Conservation (phyloP, 768 basidiomycete species). For the Naematelia encephala region DNA sequence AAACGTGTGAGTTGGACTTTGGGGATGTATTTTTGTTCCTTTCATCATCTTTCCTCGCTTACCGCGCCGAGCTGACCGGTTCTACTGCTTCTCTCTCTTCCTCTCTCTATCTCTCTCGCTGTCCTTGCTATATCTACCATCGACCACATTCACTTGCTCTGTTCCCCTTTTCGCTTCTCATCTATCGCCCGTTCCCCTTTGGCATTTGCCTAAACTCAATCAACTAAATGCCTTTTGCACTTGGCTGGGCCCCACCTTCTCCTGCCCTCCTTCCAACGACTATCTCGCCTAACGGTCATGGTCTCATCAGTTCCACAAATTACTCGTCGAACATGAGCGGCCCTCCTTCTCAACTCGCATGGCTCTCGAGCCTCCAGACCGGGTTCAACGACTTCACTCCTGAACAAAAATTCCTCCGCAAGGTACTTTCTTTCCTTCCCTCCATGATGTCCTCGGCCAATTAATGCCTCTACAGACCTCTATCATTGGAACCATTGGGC, state of each 20-base stretch:
- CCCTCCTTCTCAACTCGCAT: slow-evolving; percentile 68
- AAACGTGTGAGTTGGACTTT: neutral
- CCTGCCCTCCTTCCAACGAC: slow-evolving; percentile 10
- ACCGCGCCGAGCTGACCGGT: neutral
- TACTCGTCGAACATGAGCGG: slow-evolving; percentile 9
- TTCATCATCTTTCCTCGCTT: neutral
- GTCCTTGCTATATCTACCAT: neutral
- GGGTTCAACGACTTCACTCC: slow-evolving; percentile 68
- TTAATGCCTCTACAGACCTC: slow-evolving; percentile 63
- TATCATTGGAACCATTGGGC: slow-evolving; percentile 99
- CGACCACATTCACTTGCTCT: neutral
- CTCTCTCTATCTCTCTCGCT: slow-evolving; percentile 2
- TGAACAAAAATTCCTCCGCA: slow-evolving; percentile 81
- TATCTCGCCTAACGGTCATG: neutral
- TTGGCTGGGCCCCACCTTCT: slow-evolving; percentile 16
- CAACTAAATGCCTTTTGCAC: neutral
- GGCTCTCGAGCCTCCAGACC: slow-evolving; percentile 80
- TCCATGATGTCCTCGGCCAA: neutral
- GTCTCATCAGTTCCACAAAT: neutral
- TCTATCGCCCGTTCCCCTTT: neutral
- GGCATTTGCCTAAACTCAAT: neutral
- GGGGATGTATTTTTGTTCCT: neutral
- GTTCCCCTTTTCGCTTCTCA: neutral
- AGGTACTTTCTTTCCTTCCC: slow-evolving; percentile 58
- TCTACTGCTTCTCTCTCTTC: neutral